Conservation (phyloP, 1,284 basidiomycete species). For the Melampsora occidentalis region DNA sequence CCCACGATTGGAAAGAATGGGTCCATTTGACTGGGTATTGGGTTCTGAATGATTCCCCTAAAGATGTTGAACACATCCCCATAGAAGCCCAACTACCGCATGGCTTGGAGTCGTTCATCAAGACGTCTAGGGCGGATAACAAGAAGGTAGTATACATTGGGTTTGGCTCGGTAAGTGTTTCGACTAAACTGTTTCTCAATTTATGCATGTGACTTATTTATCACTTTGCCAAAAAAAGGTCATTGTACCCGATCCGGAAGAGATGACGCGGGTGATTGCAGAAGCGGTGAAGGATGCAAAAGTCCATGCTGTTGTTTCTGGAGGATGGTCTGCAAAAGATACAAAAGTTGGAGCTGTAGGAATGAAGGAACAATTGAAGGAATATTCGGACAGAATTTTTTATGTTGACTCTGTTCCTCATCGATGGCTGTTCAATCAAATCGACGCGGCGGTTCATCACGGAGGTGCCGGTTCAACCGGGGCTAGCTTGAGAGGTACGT, state of each 20-base stretch:
- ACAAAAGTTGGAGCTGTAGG: slow-evolving; percentile 54
- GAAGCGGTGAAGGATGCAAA: slow-evolving; percentile 67
- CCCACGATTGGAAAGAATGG: slow-evolving; percentile 50
- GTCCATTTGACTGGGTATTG: slow-evolving; percentile 51
- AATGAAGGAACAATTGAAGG: slow-evolving; percentile 53
- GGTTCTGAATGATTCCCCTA: slow-evolving; percentile 56
- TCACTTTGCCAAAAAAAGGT: slow-evolving; percentile 59
- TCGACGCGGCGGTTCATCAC: slow-evolving; percentile 90
- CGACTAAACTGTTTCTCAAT: neutral
- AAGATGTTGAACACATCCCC: slow-evolving; percentile 30
- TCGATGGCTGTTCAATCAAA: slow-evolving; percentile 89
- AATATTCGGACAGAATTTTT: slow-evolving; percentile 75
- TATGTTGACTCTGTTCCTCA: slow-evolving; percentile 84
- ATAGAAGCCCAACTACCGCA: slow-evolving; percentile 47
- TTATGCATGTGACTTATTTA: slow-evolving; percentile 55
- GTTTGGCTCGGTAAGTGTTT: slow-evolving; percentile 48
- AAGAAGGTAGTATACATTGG: slow-evolving; percentile 52
- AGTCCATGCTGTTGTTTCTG: slow-evolving; percentile 76
- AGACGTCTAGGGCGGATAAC: slow-evolving; percentile 46
- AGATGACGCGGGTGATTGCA: slow-evolving; percentile 83
- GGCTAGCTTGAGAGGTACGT: slow-evolving; percentile 75
- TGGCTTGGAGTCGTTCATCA: slow-evolving; percentile 48
- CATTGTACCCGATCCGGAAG: slow-evolving; percentile 87
- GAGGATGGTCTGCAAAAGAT: slow-evolving; percentile 93
- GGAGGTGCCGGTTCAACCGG: slow-evolving; percentile 92